Evolutionary conservation across 2,329 filamentous ascomycete species (phyloP).

Genomic region (Rosellinia necatrix): DNA sequence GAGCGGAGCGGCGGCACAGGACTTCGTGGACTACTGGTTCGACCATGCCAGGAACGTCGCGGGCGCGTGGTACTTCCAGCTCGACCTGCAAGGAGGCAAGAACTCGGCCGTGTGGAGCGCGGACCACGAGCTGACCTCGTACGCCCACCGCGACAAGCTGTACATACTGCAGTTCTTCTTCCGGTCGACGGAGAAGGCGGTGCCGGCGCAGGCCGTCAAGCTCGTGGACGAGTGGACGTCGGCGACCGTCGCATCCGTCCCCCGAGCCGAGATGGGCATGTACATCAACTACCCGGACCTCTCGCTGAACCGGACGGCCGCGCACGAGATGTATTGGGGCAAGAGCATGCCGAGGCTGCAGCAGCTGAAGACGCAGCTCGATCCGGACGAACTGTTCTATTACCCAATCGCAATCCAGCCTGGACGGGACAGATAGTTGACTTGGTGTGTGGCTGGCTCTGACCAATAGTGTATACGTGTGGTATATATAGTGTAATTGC

Average conservation of each 20-base stretch:
- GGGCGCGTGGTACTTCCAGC: constrained; percentile 47
- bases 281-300: constrained; percentile 61
- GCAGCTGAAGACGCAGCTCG: constrained; percentile 46
- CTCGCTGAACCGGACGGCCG: constrained; percentile 49
- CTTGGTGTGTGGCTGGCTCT: too few species aligned
- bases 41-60: constrained; percentile 42
- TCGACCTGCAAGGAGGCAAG: constrained; percentile 49
- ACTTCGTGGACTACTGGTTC: constrained; percentile 49
- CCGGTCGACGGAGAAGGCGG: constrained; percentile 38
- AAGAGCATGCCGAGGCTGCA: constrained; percentile 44
- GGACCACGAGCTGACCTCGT: constrained; percentile 42
- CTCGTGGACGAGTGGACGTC: constrained; percentile 38
- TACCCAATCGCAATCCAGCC: constrained; percentile 44
- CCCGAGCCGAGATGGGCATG: constrained; percentile 37
- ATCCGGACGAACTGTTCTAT: constrained; percentile 49
- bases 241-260: constrained; percentile 31
- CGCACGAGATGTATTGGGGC: constrained; percentile 55
- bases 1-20: constrained; percentile 41
- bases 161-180: constrained; percentile 57
- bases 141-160: constrained; percentile 51
- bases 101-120: constrained; percentile 44
- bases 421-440: too few species aligned
- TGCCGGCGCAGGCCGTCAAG: constrained; percentile 35
- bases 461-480: too few species aligned
- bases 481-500: too few species aligned